A percentile compares a stretch with the other conserved stretches of the same genome.
Conservation (phyloP, 306 rosid species). For the Gillenia trifoliata region DNA sequence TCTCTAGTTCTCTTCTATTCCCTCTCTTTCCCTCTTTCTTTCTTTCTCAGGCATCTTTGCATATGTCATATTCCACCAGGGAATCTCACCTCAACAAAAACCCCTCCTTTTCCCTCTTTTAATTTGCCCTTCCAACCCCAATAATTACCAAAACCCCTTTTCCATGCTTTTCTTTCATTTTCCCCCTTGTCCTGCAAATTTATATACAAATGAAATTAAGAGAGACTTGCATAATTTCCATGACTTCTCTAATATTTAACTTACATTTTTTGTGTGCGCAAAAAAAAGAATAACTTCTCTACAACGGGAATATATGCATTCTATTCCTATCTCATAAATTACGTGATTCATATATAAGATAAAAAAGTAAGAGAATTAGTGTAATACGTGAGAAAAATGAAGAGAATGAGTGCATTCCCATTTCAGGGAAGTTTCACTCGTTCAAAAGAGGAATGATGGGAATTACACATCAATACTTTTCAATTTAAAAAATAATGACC, state of each 20-base stretch:
- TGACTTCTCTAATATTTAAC: background rate
- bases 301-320: background rate
- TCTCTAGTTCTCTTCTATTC: constrained; percentile 71
- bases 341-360: background rate
- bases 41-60: constrained; percentile 42
- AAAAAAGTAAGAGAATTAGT: background rate
- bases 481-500: no score
- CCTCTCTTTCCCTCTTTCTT: constrained; percentile 21
- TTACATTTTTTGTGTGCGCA: background rate
- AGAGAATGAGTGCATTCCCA: background rate
- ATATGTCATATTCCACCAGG: constrained; percentile 78
- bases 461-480: background rate
- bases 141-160: constrained; percentile 50
- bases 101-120: constrained; percentile 45
- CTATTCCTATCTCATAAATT: background rate
- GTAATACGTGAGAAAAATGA: no score
- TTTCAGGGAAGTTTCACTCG: background rate
- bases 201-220: constrained; percentile 9
- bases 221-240: background rate
- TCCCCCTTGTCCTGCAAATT: constrained; percentile 38
- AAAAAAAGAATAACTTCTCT: background rate
- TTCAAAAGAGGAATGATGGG: background rate
- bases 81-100: constrained; percentile 45
- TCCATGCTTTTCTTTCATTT: constrained; percentile 36
- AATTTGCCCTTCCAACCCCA: constrained; percentile 45